phyloP scores from a whole-genome alignment of 345 rosid genomes.

The Melaleuca alternifolia region DNA sequence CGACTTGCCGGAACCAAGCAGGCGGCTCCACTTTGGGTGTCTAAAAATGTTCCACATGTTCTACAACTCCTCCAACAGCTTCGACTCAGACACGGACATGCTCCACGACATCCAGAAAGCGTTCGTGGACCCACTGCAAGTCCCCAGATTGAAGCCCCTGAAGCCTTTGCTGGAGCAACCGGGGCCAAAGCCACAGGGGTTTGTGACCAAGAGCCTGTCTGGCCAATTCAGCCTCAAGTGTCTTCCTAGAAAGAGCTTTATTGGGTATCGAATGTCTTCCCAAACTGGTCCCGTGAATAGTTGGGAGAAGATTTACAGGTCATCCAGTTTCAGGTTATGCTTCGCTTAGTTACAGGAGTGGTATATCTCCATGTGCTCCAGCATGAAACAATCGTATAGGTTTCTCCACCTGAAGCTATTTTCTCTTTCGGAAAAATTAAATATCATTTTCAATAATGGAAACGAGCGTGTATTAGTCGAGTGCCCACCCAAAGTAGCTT shows the following conservation, averaged over 20 bases:
- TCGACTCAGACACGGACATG: slow-evolving; percentile 24
- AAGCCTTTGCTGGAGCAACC: not conserved
- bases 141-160: not conserved
- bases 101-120: slow-evolving; percentile 44
- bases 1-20: slow-evolving; percentile 24
- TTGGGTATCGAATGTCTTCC: not conserved
- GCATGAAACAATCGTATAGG: not conserved
- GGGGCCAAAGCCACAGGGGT: not conserved
- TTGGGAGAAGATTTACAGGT: not conserved
- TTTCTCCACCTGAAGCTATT: not conserved
- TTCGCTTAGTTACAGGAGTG: not conserved
- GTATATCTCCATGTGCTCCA: not conserved
- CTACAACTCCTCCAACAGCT: slow-evolving; percentile 32
- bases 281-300: not conserved
- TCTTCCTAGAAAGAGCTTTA: not conserved
- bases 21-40: slow-evolving; percentile 29
- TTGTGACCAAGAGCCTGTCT: not conserved
- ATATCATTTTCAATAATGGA: not conserved
- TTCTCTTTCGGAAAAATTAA: not conserved
- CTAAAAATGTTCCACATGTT: slow-evolving; percentile 38
- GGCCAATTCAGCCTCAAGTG: not conserved
- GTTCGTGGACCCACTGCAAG: slow-evolving; percentile 23
- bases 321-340: not conserved
- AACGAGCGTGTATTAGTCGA: not conserved
- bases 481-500: not conserved